Conservation (phyloP, 306 rosid genomes). For the Begonia peltatifolia region DNA sequence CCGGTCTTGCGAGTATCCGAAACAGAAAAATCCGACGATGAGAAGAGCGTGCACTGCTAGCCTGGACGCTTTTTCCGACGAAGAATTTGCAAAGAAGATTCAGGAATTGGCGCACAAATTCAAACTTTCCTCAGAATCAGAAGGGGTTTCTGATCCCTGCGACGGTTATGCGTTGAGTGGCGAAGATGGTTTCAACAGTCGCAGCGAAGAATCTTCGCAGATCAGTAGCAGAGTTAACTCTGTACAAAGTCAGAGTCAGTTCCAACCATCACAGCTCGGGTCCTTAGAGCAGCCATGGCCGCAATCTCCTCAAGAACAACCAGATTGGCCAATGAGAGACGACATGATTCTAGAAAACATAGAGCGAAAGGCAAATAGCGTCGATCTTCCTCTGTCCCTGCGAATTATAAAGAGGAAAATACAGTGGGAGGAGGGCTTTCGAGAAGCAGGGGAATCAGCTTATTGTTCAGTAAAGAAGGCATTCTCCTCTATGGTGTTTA, state of each 20-base stretch:
- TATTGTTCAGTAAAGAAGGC: constrained; percentile 37
- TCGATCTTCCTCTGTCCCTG: constrained; percentile 44
- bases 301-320: constrained; percentile 1
- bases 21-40: constrained; percentile 11
- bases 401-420: constrained; percentile 53
- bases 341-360: constrained; percentile 5
- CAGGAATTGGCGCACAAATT: constrained; percentile 57
- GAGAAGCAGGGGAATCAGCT: constrained; percentile 16
- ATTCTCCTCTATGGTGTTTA: constrained; percentile 49
- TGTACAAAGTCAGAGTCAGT: neutral
- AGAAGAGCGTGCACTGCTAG: constrained; percentile 48
- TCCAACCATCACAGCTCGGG: neutral
- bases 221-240: neutral
- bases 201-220: neutral
- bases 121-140: constrained; percentile 22
- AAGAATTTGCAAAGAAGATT: constrained; percentile 62
- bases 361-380: constrained; percentile 30
- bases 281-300: constrained; percentile 40
- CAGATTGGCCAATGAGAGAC: neutral
- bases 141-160: neutral
- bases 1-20: constrained; percentile 21
- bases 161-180: constrained; percentile 1
- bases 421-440: constrained; percentile 17
- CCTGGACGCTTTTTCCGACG: constrained; percentile 56
- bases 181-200: neutral